Base-by-base conservation (phyloP, 768 basidiomycete genomes). In the Boletus edulis region DNA sequence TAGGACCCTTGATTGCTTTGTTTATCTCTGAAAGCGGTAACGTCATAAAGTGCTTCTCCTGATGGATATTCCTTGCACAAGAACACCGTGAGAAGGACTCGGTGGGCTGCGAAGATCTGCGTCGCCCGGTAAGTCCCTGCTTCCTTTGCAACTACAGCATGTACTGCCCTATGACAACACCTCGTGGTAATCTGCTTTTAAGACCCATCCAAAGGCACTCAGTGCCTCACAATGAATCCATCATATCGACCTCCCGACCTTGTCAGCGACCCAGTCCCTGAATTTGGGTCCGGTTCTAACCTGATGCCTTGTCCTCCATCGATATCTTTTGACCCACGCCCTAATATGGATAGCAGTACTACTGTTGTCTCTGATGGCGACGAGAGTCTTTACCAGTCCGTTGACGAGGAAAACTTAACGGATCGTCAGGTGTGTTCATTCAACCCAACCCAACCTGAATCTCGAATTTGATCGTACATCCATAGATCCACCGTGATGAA, bases 311-410 rank as follows among this genome's bases (percentile, higher is more conserved):
- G 48, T 48, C 60, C 45, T 7, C 47, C 42, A 11, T 41, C 18
- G 39, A 49, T 49, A 7, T 18, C 34, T 14, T 14, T 14, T 35
- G 13, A 6, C 34, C 5, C 14, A 35, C 34, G 14, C n/a, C n/a
- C n/a, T n/a, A n/a, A n/a, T n/a, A n/a, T n/a, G n/a, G n/a, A n/a
- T n/a, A n/a, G n/a, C n/a, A n/a, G n/a, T n/a, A n/a, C n/a, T 3
- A 51, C 51, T 9, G 5, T 4, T 18, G 29, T 1, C 5, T 56
- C 64, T 38, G 58, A 53, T 40, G 48, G 5, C 9, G 46, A 29
- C 3, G 61, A 57, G 31, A 65, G 61, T 18, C 7, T 63, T 10
- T 61, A 65, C 17, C 51, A 54, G 5, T 63, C 64, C 6, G 39
- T 20, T 2, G 20, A 64, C 2, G 63, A 49, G 38, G 63, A 51